Evolutionary conservation across 352 stramenopile genomes (phyloP), one percentile per base, ranked within the genome.

Genomic region (Globisporangium emineosum): DNA sequence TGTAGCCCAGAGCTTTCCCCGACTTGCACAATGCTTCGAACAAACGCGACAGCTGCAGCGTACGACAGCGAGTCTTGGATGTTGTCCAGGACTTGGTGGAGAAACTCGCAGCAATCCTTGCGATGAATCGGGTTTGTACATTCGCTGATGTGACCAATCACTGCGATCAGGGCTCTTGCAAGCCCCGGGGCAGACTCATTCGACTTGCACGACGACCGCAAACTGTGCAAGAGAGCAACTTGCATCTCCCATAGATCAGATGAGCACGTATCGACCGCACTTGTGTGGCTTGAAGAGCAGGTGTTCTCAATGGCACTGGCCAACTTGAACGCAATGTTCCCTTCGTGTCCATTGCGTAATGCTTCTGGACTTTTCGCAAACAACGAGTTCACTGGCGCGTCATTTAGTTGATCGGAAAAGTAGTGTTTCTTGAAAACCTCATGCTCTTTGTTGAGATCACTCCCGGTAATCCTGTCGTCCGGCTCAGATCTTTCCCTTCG

Each of bases 201-300:
- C 2, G 79, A 89, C 50, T 79, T 79, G 62, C 78, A 86, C 2
- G 68, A 76, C 6, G 70, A 62, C 1, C 68, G 64, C 21, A 83
- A 52, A 45, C 73, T 83, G 54, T 89, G 83, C 49, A 90, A 57
- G 25, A 90, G 49, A 2, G 76, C 76, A 40, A 81, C 73, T 6
- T 82, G 78, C 2, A 77, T 27, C 21, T 59, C 62, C 83, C 83
- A 92, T 12, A 71, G 55, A 8, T 74, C 64, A 42, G 69, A 30
- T 17, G 54, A 52, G 12, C 69, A 45, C 15, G 54, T 57, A n/a
- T 53, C 67, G 25, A 60, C 29, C 6, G 15, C 21, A 13, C 25
- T 54, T 6, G 51, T 43, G 15, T 30, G 47, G n/a, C 17, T 30
- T 3, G 33, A 30, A 15, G 49, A 23, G 49, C 52, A 68, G 5